A percentile compares a stretch with the other conserved stretches of the same genome.
These are phyloP conservation scores for Boletus eberwhitei DNA, from an alignment of 768 basidiomycete species.

Conservation along the genomic window DNA sequence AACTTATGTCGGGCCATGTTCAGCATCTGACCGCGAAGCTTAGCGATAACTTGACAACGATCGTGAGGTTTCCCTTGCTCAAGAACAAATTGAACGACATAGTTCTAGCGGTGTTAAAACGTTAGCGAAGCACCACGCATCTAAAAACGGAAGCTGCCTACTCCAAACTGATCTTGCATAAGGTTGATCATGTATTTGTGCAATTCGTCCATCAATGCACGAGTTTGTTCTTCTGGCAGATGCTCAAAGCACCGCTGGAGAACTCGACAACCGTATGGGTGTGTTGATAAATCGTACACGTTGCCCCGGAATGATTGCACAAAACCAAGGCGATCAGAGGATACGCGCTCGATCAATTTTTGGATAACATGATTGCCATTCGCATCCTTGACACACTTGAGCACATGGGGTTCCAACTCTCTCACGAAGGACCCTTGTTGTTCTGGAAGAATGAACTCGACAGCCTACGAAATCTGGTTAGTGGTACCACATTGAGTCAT, in stretches of 20 bases:
- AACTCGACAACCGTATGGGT: conserved; percentile 93
- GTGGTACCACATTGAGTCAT: background rate
- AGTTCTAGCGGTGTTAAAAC: conserved; percentile 56
- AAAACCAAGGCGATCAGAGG: conserved; percentile 73
- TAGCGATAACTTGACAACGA: conserved; percentile 57
- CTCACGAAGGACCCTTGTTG: conserved; percentile 74
- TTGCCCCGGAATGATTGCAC: conserved; percentile 72
- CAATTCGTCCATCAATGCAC: conserved; percentile 78
- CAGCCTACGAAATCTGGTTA: conserved; percentile 50
- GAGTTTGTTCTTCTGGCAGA: conserved; percentile 62
- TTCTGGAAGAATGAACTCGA: conserved; percentile 76
- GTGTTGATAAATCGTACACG: conserved; percentile 77
- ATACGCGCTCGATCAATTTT: conserved; percentile 80
- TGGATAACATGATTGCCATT: conserved; percentile 97
- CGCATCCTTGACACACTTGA: conserved; percentile 84
- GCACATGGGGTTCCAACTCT: conserved; percentile 75
- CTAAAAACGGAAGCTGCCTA: conserved; percentile 35
- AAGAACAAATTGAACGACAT: conserved; percentile 92
- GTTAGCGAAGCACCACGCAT: background rate
- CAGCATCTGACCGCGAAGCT: conserved; percentile 75
- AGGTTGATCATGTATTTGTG: conserved; percentile 65
- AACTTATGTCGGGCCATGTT: conserved; percentile 85
- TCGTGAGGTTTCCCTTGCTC: conserved; percentile 76
- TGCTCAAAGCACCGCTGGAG: conserved; percentile 91
- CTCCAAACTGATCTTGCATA: conserved; percentile 91